Conservation (phyloP, 257 asterid genomes). For the Scutellaria baicalensis region DNA sequence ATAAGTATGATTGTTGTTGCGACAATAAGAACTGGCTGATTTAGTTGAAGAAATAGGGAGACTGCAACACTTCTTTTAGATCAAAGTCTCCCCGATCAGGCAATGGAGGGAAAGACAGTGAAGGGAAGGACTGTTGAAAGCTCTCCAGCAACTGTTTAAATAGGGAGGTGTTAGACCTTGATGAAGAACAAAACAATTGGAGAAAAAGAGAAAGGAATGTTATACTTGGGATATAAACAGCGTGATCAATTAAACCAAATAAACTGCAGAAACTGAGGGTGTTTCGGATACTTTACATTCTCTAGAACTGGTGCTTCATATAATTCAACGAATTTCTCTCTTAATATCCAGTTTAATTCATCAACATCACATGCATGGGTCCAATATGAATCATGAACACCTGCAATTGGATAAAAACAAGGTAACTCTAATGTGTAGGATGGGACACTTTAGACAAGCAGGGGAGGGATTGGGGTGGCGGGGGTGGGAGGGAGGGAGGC, state of each 20-base stretch:
- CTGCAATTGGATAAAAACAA: constrained; percentile 34
- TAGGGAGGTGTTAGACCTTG: constrained; percentile 13
- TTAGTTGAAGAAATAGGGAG: constrained; percentile 93
- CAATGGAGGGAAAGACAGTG: constrained; percentile 72
- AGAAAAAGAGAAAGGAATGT: neutral
- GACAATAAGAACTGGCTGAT: neutral
- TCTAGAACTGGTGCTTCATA: constrained; percentile 79
- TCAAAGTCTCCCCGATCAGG: constrained; percentile 89
- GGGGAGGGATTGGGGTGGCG: neutral
- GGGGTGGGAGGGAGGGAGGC: neutral
- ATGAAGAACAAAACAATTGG: neutral
- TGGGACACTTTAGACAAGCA: constrained; percentile 1
- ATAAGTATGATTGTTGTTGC: neutral
- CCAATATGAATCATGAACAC: constrained; percentile 99
- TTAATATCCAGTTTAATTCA: constrained; percentile 58
- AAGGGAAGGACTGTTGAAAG: constrained; percentile 73
- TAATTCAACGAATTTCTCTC: constrained; percentile 88
- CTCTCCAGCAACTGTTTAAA: constrained; percentile 68
- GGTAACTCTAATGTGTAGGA: neutral
- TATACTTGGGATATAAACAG: neutral
- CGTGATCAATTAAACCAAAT: neutral
- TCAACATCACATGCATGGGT: constrained; percentile 96
- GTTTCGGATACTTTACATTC: constrained; percentile 46
- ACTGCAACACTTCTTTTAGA: constrained; percentile 65
- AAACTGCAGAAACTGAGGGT: neutral